These are phyloP conservation scores for Didymella pomorum DNA, from an alignment of 2,329 filamentous ascomycete genomes.

Conservation along the genomic window DNA sequence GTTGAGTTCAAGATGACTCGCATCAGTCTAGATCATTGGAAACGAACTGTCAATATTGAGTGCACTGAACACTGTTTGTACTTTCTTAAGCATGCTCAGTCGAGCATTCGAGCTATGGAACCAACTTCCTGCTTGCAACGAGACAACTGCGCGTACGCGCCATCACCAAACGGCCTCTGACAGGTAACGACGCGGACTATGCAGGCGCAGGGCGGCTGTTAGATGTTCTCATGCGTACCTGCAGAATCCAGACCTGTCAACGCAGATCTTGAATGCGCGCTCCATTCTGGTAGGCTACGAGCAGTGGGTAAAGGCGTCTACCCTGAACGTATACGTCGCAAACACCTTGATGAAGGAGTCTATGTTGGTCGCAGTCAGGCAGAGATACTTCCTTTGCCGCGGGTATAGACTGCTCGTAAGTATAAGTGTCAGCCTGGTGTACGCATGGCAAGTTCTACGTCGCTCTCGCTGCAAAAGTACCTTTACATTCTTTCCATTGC, in stretches of 20 bases:
- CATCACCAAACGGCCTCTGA: slow-evolving; percentile 8
- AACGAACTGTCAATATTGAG: background rate
- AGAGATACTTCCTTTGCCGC: background rate
- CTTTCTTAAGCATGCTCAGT: background rate
- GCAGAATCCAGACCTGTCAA: background rate
- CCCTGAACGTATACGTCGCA: background rate
- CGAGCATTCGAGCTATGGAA: background rate
- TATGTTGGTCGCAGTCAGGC: background rate
- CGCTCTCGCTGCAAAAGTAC: background rate
- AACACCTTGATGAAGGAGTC: slow-evolving; percentile 3
- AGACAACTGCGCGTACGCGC: background rate
- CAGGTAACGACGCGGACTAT: slow-evolving; percentile 7
- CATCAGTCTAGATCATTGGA: background rate
- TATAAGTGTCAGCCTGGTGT: slow-evolving; percentile 1
- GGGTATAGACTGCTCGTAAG: background rate
- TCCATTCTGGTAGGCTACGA: background rate
- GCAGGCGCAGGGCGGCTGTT: background rate
- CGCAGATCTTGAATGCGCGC: background rate
- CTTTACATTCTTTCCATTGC: background rate
- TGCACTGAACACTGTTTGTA: background rate
- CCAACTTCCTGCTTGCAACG: background rate
- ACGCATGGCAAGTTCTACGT: background rate
- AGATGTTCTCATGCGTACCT: background rate
- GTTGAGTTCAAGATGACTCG: background rate
- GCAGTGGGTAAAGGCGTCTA: background rate